Conservation (phyloP, 768 basidiomycete species). For the Mycena capillaripes region DNA sequence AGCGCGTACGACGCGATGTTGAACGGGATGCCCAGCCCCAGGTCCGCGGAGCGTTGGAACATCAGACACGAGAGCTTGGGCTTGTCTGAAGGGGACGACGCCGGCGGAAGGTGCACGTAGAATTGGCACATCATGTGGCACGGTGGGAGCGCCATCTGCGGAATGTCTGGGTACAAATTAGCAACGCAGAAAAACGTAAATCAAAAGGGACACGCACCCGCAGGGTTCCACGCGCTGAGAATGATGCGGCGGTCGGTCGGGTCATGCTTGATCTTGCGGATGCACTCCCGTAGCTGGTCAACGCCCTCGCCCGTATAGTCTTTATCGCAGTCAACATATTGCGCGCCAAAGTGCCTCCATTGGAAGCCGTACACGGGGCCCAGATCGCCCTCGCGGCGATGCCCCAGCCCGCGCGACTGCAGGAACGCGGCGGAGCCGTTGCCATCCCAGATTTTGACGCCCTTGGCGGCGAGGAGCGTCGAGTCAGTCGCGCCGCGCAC, state of each 20-base stretch:
- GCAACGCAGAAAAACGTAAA: not conserved
- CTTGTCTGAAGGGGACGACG: constrained; percentile 60
- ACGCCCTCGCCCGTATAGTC: constrained; percentile 89
- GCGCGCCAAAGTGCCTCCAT: constrained; percentile 95
- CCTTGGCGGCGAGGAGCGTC: constrained; percentile 78
- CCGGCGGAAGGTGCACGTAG: constrained; percentile 90
- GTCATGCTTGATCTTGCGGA: constrained; percentile 91
- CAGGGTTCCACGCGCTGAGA: constrained; percentile 97
- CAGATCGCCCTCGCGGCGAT: constrained; percentile 91
- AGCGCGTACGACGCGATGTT: constrained; percentile 99
- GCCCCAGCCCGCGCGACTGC: constrained; percentile 85
- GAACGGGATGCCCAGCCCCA: constrained; percentile 98
- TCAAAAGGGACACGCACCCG: constrained; percentile 68
- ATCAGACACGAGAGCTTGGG: constrained; percentile 93
- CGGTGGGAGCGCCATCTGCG: constrained; percentile 95
- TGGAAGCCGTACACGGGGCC: constrained; percentile 99
- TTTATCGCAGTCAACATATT: constrained; percentile 79
- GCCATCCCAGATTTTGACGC: constrained; percentile 98
- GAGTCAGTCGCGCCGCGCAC: constrained; percentile 88
- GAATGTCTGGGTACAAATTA: constrained; percentile 73
- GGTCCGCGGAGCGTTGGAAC: constrained; percentile 98
- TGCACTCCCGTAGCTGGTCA: constrained; percentile 92
- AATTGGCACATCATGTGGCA: constrained; percentile 99
- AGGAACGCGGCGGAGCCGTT: constrained; percentile 93
- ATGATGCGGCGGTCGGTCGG: constrained; percentile 96